Evolutionary conservation across 352 stramenopile species (phyloP).

Genomic region (Globisporangium rhizosaccharum): DNA sequence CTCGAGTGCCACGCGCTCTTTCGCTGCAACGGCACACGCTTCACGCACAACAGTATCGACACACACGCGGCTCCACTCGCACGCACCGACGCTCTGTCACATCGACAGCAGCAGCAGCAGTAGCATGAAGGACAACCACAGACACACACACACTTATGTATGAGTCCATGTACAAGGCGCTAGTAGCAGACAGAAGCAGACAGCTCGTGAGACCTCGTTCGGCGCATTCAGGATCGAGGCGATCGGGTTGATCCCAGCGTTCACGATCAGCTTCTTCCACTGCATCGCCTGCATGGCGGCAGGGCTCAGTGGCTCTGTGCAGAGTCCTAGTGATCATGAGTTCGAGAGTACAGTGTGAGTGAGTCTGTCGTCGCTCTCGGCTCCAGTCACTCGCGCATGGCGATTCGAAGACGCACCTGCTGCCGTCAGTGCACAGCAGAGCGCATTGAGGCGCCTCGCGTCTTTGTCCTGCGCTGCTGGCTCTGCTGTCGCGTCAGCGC

Average conservation of each 20-base stretch:
- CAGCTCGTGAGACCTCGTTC: constrained; percentile 29
- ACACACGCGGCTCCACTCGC: constrained; percentile 34
- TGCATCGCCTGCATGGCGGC: constrained; percentile 54
- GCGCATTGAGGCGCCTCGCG: constrained; percentile 19
- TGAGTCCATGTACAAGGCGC: neutral
- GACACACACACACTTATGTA: neutral
- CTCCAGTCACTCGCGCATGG: no score
- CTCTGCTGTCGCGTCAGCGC: no score
- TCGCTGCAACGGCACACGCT: constrained; percentile 36
- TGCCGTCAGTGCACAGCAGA: constrained; percentile 26
- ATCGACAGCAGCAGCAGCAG: no score
- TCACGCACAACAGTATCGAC: constrained; percentile 58
- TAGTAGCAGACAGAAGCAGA: neutral
- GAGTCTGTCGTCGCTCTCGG: neutral
- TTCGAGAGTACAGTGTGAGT: neutral
- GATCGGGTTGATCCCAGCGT: constrained; percentile 74
- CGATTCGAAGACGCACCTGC: constrained; percentile 26
- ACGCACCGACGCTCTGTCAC: constrained; percentile 30
- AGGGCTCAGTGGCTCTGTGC: constrained; percentile 30
- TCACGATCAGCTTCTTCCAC: constrained; percentile 79
- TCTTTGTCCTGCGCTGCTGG: neutral
- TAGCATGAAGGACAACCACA: neutral
- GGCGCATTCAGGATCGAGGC: constrained; percentile 48
- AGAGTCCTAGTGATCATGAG: constrained; percentile 25
- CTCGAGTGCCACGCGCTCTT: constrained; percentile 38